Percentiles rank a stretch among this genome's conserved stretches.
Conservation (phyloP, 371 early-diverging fungal genomes). For the Mycotypha africana region DNA sequence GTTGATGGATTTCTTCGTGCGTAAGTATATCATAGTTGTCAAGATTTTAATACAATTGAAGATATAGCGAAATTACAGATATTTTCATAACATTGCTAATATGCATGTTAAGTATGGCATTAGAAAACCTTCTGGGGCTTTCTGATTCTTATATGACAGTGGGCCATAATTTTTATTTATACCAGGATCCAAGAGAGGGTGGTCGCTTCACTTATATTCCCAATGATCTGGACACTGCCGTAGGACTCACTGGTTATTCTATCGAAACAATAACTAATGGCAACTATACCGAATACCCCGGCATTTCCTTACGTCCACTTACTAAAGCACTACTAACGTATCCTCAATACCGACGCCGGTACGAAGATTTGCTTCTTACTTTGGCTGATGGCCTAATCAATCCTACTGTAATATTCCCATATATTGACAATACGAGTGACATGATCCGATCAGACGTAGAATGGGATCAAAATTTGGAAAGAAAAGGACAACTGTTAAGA, state of each 20-base stretch:
- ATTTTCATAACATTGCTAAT: no score
- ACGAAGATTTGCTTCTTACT: constrained; percentile 2
- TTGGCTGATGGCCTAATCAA: constrained; percentile 13
- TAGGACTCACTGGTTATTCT: constrained; percentile 14
- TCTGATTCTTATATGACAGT: constrained; percentile 21
- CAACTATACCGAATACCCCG: constrained; percentile 21
- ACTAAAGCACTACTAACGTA: constrained; percentile 5
- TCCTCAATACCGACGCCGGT: constrained; percentile 11
- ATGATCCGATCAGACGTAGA: constrained; percentile 20
- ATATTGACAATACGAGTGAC: constrained; percentile 11
- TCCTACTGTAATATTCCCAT: constrained; percentile 4
- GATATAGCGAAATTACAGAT: not conserved
- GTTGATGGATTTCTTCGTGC: constrained; percentile 17
- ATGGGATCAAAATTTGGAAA: constrained; percentile 14
- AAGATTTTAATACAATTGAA: not conserved
- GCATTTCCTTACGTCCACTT: constrained; percentile 13
- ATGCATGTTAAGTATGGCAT: constrained; percentile 16
- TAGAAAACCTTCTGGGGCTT: constrained; percentile 23
- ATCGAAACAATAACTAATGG: constrained; percentile 9
- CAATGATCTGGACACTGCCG: constrained; percentile 21
- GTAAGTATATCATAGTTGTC: constrained; percentile 9
- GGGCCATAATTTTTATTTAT: constrained; percentile 25
- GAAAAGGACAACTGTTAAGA: no score
- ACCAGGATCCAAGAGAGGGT: constrained; percentile 6
- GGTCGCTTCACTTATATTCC: constrained; percentile 20